Conservation (phyloP, 176 grass and related monocot genomes). For the Raddia distichophylla region DNA sequence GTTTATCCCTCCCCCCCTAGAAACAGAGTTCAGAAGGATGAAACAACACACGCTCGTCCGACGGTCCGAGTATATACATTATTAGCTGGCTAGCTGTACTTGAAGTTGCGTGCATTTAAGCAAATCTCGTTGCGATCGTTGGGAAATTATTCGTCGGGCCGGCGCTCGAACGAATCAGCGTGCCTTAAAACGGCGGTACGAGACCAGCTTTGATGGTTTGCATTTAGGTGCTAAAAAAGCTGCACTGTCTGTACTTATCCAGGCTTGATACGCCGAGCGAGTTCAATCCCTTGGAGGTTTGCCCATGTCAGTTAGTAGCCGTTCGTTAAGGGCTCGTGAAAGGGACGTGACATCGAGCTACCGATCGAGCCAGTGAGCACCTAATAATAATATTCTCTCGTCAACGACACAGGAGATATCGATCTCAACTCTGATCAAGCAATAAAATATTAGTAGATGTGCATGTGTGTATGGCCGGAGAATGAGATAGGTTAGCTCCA, state of each 20-base stretch:
- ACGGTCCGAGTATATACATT: background rate
- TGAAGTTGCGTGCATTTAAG: background rate
- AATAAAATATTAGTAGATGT: background rate
- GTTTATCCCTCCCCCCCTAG: too few relatives aligned
- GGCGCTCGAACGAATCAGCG: background rate
- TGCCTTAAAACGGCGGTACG: background rate
- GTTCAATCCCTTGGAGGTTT: background rate
- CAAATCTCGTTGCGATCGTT: background rate
- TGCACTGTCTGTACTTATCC: background rate
- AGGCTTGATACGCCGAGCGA: slow-evolving; percentile 10
- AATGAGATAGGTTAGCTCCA: background rate
- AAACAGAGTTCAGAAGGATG: too few relatives aligned
- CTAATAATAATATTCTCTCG: slow-evolving; percentile 7
- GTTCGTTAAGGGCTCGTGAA: slow-evolving; percentile 8
- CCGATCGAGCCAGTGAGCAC: background rate
- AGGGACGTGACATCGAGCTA: slow-evolving; percentile 30
- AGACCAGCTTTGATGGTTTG: background rate
- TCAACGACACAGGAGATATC: background rate
- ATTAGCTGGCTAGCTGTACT: background rate
- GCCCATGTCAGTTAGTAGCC: background rate
- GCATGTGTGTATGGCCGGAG: background rate
- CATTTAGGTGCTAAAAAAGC: background rate
- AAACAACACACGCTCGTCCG: too few relatives aligned
- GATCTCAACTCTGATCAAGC: background rate
- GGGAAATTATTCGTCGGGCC: background rate